Percentiles rank a stretch among this genome's conserved stretches.
Evolutionary conservation across 2,329 filamentous ascomycete genomes (phyloP).

Genomic region (Blastomyces percursus): DNA sequence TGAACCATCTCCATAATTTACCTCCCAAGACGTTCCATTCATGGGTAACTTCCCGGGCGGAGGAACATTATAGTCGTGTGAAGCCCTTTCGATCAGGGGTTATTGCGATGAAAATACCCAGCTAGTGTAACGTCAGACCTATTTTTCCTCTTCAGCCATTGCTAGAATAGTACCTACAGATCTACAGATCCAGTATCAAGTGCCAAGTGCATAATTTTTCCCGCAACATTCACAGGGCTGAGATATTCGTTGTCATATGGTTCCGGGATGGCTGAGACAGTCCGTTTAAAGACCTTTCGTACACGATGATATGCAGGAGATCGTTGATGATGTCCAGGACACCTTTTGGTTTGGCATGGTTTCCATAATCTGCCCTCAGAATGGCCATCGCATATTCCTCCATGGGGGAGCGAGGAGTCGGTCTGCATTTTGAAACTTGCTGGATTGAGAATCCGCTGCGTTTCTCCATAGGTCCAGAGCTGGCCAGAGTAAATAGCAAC

Average conservation of each 20-base stretch:
- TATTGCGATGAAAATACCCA: conserved; percentile 58
- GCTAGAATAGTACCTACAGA: conserved; percentile 41
- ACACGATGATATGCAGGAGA: neutral
- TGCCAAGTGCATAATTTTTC: conserved; percentile 53
- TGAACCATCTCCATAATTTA: conserved; percentile 56
- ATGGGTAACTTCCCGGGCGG: conserved; percentile 38
- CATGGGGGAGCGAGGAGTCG: neutral
- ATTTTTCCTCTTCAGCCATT: neutral
- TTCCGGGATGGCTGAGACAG: conserved; percentile 33
- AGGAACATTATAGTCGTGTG: conserved; percentile 50
- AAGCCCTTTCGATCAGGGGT: conserved; percentile 37
- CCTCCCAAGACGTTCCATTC: conserved; percentile 45
- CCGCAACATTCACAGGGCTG: conserved; percentile 52
- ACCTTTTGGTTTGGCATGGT: neutral
- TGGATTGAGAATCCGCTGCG: conserved; percentile 5
- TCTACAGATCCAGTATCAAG: conserved; percentile 61
- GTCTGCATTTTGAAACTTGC: neutral
- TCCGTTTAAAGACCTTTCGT: neutral
- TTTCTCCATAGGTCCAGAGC: conserved; percentile 8
- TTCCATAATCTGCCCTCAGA: neutral
- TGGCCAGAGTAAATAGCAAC: conserved; percentile 3
- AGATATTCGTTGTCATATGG: conserved; percentile 48
- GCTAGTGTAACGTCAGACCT: conserved; percentile 26
- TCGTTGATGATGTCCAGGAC: neutral
- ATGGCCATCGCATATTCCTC: neutral